A percentile compares a stretch with the other conserved stretches of the same genome.
Evolutionary conservation across 805 yeast genomes (phyloP).

Genomic region (Candida palmyrensis): DNA sequence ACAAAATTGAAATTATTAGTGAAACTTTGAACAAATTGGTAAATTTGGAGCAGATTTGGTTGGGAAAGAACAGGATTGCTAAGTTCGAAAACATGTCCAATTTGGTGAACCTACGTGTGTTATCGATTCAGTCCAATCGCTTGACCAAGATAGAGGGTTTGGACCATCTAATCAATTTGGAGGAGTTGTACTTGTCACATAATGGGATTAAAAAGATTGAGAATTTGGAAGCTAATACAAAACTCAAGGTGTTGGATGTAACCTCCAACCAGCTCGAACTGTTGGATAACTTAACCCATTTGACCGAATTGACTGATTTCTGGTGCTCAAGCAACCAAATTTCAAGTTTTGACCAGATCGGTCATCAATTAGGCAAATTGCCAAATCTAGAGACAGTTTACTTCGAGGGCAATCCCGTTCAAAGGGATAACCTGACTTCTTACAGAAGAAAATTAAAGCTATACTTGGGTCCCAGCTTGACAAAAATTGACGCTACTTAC

Average conservation of each 20-base stretch:
- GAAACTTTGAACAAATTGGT: constrained; percentile 53
- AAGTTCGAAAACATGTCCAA: constrained; percentile 57
- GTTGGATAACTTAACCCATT: constrained; percentile 60
- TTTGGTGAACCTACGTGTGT: constrained; percentile 59
- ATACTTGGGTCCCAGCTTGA: constrained; percentile 62
- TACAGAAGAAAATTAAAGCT: constrained; percentile 80
- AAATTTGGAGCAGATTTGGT: constrained; percentile 75
- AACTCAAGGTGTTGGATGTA: constrained; percentile 72
- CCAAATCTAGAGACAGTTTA: constrained; percentile 80
- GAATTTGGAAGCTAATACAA: constrained; percentile 65
- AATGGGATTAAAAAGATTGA: constrained; percentile 74
- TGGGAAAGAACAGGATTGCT: constrained; percentile 79
- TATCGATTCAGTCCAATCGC: constrained; percentile 86
- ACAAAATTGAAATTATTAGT: constrained; percentile 53
- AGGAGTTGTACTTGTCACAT: constrained; percentile 84
- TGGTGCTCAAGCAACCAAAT: constrained; percentile 87
- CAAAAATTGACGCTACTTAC: constrained; percentile 90
- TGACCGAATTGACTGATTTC: constrained; percentile 74
- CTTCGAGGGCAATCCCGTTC: constrained; percentile 90
- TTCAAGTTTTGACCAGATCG: constrained; percentile 63
- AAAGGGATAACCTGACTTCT: constrained; percentile 63
- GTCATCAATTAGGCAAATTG: constrained; percentile 56
- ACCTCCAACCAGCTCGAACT: constrained; percentile 66
- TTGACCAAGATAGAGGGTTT: constrained; percentile 77
- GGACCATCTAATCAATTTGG: constrained; percentile 63